A percentile compares a stretch with the other conserved stretches of the same genome.
These are phyloP conservation scores for Basipetospora chlamydospora DNA, from an alignment of 2,329 filamentous ascomycete species.

Conservation along the genomic window DNA sequence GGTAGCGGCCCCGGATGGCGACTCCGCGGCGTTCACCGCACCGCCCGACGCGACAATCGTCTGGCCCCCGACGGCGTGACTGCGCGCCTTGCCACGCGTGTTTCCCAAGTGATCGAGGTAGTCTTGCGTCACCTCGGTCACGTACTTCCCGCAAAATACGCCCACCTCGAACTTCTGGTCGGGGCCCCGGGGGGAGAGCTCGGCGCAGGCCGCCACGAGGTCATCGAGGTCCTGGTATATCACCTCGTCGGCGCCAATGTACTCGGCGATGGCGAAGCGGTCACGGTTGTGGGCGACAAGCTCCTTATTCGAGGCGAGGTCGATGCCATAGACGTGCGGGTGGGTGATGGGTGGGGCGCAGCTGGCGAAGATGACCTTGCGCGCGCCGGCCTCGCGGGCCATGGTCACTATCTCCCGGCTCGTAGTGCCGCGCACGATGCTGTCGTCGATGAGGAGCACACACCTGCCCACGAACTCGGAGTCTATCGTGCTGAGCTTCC, in stretches of 20 bases:
- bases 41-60: too few species aligned
- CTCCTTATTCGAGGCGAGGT: too few species aligned
- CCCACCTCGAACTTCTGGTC: slow-evolving; percentile 65
- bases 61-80: too few species aligned
- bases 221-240: slow-evolving; percentile 51
- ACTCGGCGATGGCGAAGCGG: slow-evolving; percentile 24
- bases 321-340: slow-evolving; percentile 56
- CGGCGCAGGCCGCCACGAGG: slow-evolving; percentile 63
- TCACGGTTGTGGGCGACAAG: slow-evolving; percentile 27
- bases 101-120: slow-evolving; percentile 70
- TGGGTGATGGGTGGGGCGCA: slow-evolving; percentile 74
- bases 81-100: too few species aligned
- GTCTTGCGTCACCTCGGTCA: slow-evolving; percentile 61
- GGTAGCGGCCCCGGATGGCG: too few species aligned
- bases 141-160: slow-evolving; percentile 80
- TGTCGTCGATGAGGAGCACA: slow-evolving; percentile 78
- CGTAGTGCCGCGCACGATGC: slow-evolving; percentile 76
- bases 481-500: slow-evolving; percentile 78
- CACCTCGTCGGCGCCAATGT: slow-evolving; percentile 36
- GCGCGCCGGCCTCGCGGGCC: slow-evolving; percentile 72
- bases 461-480: slow-evolving; percentile 71
- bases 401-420: slow-evolving; percentile 44
- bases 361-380: slow-evolving; percentile 68
- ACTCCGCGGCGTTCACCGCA: too few species aligned
- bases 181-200: slow-evolving; percentile 46